phyloP scores from a whole-genome alignment of 495 filamentous ascomycete genomes.

The Cenococcum geophilum region DNA sequence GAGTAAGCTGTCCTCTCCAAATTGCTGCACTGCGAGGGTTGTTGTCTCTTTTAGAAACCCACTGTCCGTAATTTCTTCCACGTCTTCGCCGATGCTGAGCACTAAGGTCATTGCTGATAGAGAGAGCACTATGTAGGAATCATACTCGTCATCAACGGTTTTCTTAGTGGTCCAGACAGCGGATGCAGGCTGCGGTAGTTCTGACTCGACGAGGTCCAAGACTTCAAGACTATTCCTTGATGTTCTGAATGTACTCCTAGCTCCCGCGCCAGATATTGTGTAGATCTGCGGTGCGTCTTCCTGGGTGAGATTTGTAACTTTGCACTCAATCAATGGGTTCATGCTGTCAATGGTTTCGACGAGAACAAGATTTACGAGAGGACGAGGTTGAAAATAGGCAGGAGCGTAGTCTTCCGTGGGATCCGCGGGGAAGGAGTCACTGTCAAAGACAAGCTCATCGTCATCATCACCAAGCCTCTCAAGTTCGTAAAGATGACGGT shows the following conservation, averaged over 20 bases:
- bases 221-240: conserved; percentile 90
- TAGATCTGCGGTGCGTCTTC: conserved; percentile 98
- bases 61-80: conserved; percentile 89
- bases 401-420: conserved; percentile 60
- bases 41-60: conserved; percentile 81
- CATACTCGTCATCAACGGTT: conserved; percentile 72
- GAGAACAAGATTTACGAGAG: conserved; percentile 72
- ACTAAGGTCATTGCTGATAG: conserved; percentile 72
- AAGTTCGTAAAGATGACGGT: conserved; percentile 94
- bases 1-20: conserved; percentile 86
- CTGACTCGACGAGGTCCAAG: conserved; percentile 87
- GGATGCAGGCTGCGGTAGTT: conserved; percentile 76
- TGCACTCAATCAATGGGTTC: conserved; percentile 86
- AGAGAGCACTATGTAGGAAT: conserved; percentile 67
- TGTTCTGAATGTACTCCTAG: conserved; percentile 81
- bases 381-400: conserved; percentile 76
- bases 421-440: conserved; percentile 75
- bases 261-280: conserved; percentile 79
- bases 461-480: conserved; percentile 97
- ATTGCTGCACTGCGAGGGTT: conserved; percentile 85
- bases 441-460: conserved; percentile 58
- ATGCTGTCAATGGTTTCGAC: conserved; percentile 82
- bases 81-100: conserved; percentile 89
- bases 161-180: conserved; percentile 95
- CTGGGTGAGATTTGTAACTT: conserved; percentile 77